phyloP scores from a whole-genome alignment of 768 basidiomycete species.

The Mycena metata region DNA sequence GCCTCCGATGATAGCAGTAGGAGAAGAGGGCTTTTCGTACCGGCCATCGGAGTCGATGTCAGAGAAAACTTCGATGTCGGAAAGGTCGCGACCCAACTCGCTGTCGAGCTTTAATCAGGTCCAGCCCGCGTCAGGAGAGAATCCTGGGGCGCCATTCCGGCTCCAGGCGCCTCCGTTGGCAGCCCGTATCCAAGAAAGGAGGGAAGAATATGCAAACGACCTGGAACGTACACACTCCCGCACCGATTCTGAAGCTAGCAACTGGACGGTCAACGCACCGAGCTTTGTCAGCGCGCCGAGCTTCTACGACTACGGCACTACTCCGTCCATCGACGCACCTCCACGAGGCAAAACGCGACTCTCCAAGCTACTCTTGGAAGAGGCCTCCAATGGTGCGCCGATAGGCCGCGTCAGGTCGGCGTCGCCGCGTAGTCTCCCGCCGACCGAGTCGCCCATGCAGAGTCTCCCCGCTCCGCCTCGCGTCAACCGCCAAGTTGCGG shows the following conservation, averaged over 20 bases:
- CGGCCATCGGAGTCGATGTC: constrained; percentile 23
- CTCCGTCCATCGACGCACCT: constrained; percentile 13
- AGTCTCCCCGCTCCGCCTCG: constrained; percentile 57
- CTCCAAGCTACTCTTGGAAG: constrained; percentile 33
- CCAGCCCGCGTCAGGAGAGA: constrained; percentile 21
- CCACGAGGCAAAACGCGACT: constrained; percentile 22
- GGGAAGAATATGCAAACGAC: constrained; percentile 27
- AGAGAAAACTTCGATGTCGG: constrained; percentile 32
- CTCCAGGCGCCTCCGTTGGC: constrained; percentile 34
- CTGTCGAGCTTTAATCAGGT: constrained; percentile 36
- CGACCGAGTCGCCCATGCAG: constrained; percentile 33
- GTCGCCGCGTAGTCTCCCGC: constrained; percentile 27
- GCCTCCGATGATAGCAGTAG: constrained; percentile 38
- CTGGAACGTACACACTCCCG: constrained; percentile 26
- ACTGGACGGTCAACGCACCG: constrained; percentile 17
- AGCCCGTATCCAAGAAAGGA: constrained; percentile 36
- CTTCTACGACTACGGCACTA: constrained; percentile 38
- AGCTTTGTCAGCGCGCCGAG: constrained; percentile 24
- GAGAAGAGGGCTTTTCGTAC: constrained; percentile 26
- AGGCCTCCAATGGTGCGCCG: constrained; percentile 27
- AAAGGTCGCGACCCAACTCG: constrained; percentile 35
- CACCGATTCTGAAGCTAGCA: constrained; percentile 37
- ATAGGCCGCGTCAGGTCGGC: constrained; percentile 25
- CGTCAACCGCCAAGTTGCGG: constrained; percentile 17
- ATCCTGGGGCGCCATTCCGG: constrained; percentile 20